Conservation (phyloP, 1,284 basidiomycete species). For the Jaminaea rosea region DNA sequence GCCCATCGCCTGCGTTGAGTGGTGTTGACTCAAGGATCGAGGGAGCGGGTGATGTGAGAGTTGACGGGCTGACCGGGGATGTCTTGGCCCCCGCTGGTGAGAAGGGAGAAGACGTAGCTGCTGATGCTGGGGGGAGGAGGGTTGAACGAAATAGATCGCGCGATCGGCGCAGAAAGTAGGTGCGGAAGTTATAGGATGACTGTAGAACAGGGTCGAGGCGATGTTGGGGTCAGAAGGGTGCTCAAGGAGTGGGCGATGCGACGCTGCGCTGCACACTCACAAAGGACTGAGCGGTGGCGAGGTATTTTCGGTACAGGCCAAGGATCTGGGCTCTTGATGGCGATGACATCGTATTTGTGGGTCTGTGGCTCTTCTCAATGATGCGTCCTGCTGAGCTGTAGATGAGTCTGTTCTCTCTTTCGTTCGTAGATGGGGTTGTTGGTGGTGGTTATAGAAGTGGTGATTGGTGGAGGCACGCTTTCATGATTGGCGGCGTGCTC, state of each 20-base stretch:
- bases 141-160: conserved; percentile 42
- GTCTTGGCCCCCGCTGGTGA: conserved; percentile 31
- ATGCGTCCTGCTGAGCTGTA: too few species aligned
- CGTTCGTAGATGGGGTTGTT: too few species aligned
- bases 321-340: conserved; percentile 33
- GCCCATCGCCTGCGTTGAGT: not conserved
- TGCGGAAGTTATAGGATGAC: conserved; percentile 46
- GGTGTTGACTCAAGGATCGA: not conserved
- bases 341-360: not conserved
- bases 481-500: too few species aligned
- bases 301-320: conserved; percentile 38
- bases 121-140: conserved; percentile 21
- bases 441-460: too few species aligned
- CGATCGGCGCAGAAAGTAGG: conserved; percentile 43
- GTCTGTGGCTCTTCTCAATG: too few species aligned
- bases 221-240: not conserved
- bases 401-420: too few species aligned
- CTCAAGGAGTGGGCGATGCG: not conserved
- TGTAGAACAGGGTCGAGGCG: conserved; percentile 11
- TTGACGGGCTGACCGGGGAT: conserved; percentile 23
- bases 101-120: conserved; percentile 25
- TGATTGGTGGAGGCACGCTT: too few species aligned
- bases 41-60: conserved; percentile 17
- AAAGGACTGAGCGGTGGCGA: conserved; percentile 41
- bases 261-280: conserved; percentile 18